phyloP scores from a whole-genome alignment of 23 red algal genomes.

The Gracilariopsis chorda region DNA sequence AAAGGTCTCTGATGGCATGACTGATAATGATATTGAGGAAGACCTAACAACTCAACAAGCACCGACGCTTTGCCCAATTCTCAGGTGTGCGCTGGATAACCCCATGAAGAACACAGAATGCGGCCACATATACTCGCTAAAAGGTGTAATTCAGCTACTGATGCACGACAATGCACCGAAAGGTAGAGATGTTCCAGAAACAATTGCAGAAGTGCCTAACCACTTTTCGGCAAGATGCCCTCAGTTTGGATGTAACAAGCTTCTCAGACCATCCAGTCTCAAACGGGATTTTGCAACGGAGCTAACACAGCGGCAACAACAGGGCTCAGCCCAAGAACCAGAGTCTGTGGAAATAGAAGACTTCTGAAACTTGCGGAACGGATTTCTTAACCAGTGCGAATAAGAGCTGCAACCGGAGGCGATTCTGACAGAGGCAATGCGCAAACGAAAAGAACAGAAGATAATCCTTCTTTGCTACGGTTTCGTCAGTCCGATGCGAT shows the following conservation, averaged over 20 bases:
- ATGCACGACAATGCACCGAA: constrained; percentile 14
- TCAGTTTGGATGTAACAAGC: constrained; percentile 6
- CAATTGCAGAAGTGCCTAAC: constrained; percentile 10
- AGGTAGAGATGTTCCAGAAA: neutral
- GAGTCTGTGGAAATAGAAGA: constrained; percentile 44
- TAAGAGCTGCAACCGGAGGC: too few species aligned
- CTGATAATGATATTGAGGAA: constrained; percentile 43
- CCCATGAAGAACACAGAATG: constrained; percentile 33
- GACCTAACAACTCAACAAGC: constrained; percentile 13
- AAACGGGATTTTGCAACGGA: constrained; percentile 56
- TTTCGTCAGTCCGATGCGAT: constrained; percentile 32
- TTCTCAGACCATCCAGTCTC: neutral
- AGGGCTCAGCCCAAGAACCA: neutral
- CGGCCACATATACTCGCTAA: constrained; percentile 46
- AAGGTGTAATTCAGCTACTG: constrained; percentile 31
- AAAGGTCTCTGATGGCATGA: neutral
- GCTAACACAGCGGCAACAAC: constrained; percentile 41
- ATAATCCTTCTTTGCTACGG: neutral
- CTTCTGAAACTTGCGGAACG: neutral
- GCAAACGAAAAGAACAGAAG: too few species aligned
- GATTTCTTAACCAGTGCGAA: neutral
- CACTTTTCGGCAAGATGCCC: neutral
- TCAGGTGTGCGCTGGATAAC: constrained; percentile 5
- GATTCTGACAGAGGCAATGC: too few species aligned
- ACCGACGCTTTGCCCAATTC: constrained; percentile 22